These are phyloP conservation scores for Raphanus raphanistrum DNA, from an alignment of 345 rosid genomes.

Conservation along the genomic window DNA sequence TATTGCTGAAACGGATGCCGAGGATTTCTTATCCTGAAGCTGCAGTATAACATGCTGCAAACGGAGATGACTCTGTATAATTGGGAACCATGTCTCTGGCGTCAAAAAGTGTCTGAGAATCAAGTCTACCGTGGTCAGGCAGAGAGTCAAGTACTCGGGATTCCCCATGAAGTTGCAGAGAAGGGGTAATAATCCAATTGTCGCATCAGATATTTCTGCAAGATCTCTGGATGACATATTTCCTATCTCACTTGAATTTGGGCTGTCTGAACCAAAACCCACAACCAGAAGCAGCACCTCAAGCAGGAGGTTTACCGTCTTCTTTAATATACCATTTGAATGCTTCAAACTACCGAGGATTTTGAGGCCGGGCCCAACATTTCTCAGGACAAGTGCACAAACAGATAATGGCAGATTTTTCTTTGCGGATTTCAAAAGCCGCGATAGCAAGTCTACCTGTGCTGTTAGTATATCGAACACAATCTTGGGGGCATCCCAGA, in stretches of 20 bases:
- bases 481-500: constrained; percentile 52
- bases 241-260: constrained; percentile 31
- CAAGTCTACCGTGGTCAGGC: constrained; percentile 63
- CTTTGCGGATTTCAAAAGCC: constrained; percentile 51
- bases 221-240: constrained; percentile 47
- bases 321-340: constrained; percentile 44
- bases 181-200: constrained; percentile 66
- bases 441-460: constrained; percentile 67
- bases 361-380: constrained; percentile 63
- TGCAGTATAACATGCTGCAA: constrained; percentile 55
- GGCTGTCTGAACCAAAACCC: constrained; percentile 43
- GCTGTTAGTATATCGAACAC: constrained; percentile 61
- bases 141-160: constrained; percentile 55
- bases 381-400: constrained; percentile 55
- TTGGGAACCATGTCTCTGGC: constrained; percentile 86
- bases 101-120: constrained; percentile 59
- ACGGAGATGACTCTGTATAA: constrained; percentile 67
- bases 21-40: constrained; percentile 65
- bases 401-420: constrained; percentile 46
- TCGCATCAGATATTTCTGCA: constrained; percentile 64
- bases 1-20: constrained; percentile 48
- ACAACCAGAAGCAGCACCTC: constrained; percentile 57
- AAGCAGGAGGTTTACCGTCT: constrained; percentile 59
- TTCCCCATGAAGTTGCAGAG: constrained; percentile 63
- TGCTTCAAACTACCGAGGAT: constrained; percentile 54